These are phyloP conservation scores for Trichoderma brevicompactum DNA, from an alignment of 2,329 filamentous ascomycete species.

Conservation along the genomic window DNA sequence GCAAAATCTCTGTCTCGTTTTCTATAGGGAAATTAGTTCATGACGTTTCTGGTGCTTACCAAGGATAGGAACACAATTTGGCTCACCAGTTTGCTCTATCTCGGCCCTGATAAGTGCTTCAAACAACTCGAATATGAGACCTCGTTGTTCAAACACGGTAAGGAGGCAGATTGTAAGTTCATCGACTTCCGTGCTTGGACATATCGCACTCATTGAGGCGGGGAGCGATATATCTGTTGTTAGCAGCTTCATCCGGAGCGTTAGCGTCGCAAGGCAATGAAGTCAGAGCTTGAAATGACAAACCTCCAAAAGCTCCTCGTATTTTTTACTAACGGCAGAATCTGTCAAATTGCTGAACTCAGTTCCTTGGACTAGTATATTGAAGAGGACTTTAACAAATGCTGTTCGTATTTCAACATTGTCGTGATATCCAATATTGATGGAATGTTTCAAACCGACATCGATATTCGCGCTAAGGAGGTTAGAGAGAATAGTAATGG, in stretches of 20 bases:
- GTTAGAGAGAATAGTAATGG: constrained; percentile 70
- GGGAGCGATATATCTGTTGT: constrained; percentile 66
- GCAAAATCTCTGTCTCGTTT: constrained; percentile 68
- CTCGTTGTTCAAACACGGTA: constrained; percentile 71
- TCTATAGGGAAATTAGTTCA: constrained; percentile 46
- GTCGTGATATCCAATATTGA: constrained; percentile 72
- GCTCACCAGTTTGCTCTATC: constrained; percentile 65
- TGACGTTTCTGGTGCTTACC: fast-evolving
- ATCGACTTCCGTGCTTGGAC: constrained; percentile 69
- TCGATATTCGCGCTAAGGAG: constrained; percentile 73
- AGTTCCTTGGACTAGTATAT: constrained; percentile 72
- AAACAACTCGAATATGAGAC: constrained; percentile 64
- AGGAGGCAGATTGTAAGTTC: constrained; percentile 69
- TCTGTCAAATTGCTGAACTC: constrained; percentile 72
- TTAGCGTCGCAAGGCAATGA: constrained; percentile 1
- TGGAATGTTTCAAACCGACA: constrained; percentile 70
- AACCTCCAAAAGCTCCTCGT: constrained; percentile 65
- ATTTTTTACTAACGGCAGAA: constrained; percentile 68
- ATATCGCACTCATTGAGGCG: constrained; percentile 66
- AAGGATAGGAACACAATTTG: background rate
- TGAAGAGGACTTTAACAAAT: constrained; percentile 71
- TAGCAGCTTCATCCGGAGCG: constrained; percentile 52
- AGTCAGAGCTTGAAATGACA: background rate
- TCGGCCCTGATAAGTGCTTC: constrained; percentile 71
- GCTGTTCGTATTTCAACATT: constrained; percentile 71